Evolutionary conservation across 164 flowering plant genomes (phyloP).

Genomic region (Stephania japonica): DNA sequence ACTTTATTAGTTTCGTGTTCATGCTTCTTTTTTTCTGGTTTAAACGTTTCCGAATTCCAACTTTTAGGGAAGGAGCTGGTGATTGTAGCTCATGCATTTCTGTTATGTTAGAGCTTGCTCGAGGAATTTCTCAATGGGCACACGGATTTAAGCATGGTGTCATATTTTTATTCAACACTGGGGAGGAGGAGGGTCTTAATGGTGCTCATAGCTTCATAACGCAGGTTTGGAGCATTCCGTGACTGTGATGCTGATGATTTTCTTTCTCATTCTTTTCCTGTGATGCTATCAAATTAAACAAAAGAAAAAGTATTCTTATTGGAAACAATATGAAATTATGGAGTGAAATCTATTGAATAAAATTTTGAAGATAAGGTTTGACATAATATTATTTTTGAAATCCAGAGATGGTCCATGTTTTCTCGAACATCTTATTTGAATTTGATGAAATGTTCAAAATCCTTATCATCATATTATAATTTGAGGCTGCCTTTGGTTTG

Average conservation of each 20-base stretch:
- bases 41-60: not conserved
- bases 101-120: slow-evolving; percentile 95
- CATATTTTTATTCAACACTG: slow-evolving; percentile 87
- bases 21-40: too few species aligned
- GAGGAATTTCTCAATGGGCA: slow-evolving; percentile 92
- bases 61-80: slow-evolving; percentile 90
- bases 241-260: not conserved
- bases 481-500: too few species aligned
- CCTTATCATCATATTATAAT: not conserved
- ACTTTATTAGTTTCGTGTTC: not conserved
- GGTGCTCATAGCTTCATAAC: slow-evolving; percentile 99
- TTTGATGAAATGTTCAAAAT: not conserved
- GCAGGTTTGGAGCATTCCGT: slow-evolving; percentile 45
- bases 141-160: slow-evolving; percentile 80
- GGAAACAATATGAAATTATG: too few species aligned
- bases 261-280: slow-evolving; percentile 1
- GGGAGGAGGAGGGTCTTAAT: slow-evolving; percentile 96
- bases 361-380: not conserved
- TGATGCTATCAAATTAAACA: not conserved
- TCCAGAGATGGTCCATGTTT: not conserved
- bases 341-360: too few species aligned
- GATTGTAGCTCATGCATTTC: slow-evolving; percentile 96
- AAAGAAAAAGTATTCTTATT: not conserved
- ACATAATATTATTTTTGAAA: not conserved
- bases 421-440: not conserved